Evolutionary conservation across 139 green algal genomes (phyloP).

Genomic region (Diplosphaera chodatii): DNA sequence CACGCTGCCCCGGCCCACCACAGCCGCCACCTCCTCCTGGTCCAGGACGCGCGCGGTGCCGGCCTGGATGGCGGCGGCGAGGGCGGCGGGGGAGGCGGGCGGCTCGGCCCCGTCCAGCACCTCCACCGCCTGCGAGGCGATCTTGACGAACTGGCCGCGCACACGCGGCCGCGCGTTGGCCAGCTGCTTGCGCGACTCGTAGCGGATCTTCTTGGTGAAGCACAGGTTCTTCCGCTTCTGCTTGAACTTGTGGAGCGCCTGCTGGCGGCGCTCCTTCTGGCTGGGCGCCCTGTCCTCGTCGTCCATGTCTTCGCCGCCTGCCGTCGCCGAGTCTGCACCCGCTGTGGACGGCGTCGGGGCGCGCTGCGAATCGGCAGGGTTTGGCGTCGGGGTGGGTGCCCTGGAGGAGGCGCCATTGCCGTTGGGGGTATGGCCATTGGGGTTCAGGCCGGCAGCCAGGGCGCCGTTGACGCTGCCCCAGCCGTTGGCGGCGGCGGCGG

Average conservation of each 20-base stretch:
- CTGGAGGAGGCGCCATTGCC: neutral
- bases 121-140: neutral
- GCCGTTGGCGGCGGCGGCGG: too few species aligned
- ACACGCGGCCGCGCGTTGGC: constrained; percentile 49
- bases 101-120: neutral
- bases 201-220: constrained; percentile 62
- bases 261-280: constrained; percentile 6
- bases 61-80: neutral
- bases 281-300: neutral
- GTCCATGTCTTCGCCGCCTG: neutral
- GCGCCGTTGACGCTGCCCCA: neutral
- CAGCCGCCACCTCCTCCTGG: neutral
- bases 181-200: constrained; percentile 59
- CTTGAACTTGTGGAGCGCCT: constrained; percentile 57
- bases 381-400: too few species aligned
- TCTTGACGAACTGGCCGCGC: constrained; percentile 55
- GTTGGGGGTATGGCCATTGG: neutral
- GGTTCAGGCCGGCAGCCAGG: too few species aligned
- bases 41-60: neutral
- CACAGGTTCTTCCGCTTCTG: constrained; percentile 59
- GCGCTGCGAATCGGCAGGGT: too few species aligned
- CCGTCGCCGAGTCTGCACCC: too few species aligned
- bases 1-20: too few species aligned
- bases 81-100: neutral
- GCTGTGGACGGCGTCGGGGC: neutral